Conservation (phyloP, 2,329 filamentous ascomycete genomes). For the Scopulariopsis brevicaulis region DNA sequence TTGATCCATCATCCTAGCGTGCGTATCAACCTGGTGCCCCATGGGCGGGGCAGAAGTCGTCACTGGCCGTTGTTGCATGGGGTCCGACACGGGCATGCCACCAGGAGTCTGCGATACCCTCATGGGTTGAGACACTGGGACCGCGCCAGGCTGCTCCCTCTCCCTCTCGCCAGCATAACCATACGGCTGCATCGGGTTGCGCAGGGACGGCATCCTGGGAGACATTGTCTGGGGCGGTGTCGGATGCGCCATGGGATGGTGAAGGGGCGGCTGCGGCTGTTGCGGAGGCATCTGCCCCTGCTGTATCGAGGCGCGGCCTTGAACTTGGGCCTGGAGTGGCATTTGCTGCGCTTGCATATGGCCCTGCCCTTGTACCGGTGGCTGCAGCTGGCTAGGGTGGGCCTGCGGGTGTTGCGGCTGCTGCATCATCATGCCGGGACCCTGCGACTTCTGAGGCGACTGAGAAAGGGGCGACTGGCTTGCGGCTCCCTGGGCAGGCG, state of each 20-base stretch:
- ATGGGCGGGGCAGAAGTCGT: neutral
- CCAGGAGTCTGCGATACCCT: neutral
- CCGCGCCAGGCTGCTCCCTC: neutral
- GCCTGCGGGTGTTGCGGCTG: constrained; percentile 8
- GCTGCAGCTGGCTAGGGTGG: constrained; percentile 5
- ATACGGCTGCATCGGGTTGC: constrained; percentile 29
- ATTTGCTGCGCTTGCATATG: constrained; percentile 4
- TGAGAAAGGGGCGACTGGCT: neutral
- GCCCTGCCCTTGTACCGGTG: constrained; percentile 7
- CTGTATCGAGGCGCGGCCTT: constrained; percentile 5
- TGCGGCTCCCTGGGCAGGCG: neutral
- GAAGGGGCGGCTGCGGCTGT: constrained; percentile 17
- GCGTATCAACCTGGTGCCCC: neutral
- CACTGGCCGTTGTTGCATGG: neutral
- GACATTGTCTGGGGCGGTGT: constrained; percentile 31
- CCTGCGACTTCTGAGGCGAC: neutral
- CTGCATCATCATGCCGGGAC: constrained; percentile 3
- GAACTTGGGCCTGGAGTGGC: neutral
- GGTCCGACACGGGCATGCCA: neutral
- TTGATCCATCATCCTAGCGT: constrained; percentile 1
- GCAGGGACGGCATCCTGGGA: constrained; percentile 27
- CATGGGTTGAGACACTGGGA: neutral
- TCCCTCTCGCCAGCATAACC: constrained; percentile 13
- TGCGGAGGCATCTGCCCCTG: constrained; percentile 19
- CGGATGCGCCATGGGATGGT: constrained; percentile 24